phyloP scores from a whole-genome alignment of 208 protist genomes.

The Kentomonas sorsogonicus region DNA sequence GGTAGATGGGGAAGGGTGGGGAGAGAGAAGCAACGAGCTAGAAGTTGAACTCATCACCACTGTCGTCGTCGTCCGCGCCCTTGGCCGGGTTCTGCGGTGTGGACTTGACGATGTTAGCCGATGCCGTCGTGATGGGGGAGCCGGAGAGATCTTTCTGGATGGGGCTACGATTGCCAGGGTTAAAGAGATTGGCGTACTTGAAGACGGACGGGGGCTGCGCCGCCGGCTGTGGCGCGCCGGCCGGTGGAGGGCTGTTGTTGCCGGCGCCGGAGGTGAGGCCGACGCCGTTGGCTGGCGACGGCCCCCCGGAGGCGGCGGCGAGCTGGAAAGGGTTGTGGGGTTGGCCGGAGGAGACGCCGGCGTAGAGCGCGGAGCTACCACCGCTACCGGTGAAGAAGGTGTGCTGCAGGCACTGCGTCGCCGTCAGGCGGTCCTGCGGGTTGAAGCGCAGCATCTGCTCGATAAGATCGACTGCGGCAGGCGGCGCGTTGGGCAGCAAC shows the following conservation, averaged over 20 bases:
- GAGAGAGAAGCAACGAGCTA: slow-evolving; percentile 16
- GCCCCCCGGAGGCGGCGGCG: slow-evolving; percentile 22
- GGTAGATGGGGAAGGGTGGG: slow-evolving; percentile 5
- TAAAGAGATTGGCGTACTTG: slow-evolving; percentile 65
- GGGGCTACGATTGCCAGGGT: slow-evolving; percentile 50
- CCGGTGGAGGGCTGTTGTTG: slow-evolving; percentile 43
- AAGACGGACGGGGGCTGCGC: slow-evolving; percentile 18
- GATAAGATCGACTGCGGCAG: slow-evolving; percentile 95
- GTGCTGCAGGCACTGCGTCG: slow-evolving; percentile 91
- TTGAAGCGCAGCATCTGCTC: slow-evolving; percentile 94
- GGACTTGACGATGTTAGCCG: slow-evolving; percentile 21
- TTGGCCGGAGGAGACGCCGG: slow-evolving; percentile 78
- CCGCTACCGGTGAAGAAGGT: slow-evolving; percentile 90
- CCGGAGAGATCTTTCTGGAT: slow-evolving; percentile 18
- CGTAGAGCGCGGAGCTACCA: slow-evolving; percentile 65
- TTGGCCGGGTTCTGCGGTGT: slow-evolving; percentile 24
- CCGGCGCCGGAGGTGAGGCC: slow-evolving; percentile 26
- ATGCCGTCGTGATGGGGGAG: slow-evolving; percentile 19
- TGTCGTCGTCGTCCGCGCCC: slow-evolving; percentile 24
- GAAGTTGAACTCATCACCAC: slow-evolving; percentile 87
- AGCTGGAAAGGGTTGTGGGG: slow-evolving; percentile 89
- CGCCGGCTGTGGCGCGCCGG: slow-evolving; percentile 4
- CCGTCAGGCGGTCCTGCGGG: slow-evolving; percentile 93
- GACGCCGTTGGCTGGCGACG: slow-evolving; percentile 20
- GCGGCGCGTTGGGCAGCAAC: slow-evolving; percentile 86